Evolutionary conservation across 208 protist genomes (phyloP), one percentile per base, ranked within the genome.

Genomic region (Tritrichomonas foetus): DNA sequence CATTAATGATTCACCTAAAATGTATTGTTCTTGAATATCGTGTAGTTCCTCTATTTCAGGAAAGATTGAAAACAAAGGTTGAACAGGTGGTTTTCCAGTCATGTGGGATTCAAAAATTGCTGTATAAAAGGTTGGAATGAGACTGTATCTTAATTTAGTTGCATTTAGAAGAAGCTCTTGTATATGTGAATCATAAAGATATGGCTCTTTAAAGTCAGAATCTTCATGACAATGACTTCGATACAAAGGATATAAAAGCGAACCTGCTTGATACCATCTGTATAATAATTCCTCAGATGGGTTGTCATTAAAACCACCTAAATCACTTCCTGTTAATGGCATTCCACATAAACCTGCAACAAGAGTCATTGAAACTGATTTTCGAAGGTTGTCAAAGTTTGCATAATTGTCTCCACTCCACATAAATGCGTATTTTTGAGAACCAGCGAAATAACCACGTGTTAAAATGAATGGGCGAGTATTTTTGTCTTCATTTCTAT

Each of bases 321-420:
- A 96, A 95, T 99, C 98, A 66, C 97, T 97, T 78, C 98, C 98
- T 66, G 94, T 96, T 94, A 99, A 99, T 13, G 97, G 96, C 47
- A 98, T 97, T 94, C 99, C 99, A 22, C 97, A 97, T 0, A 99
- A 69, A 89, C 96, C 97, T 8, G 99, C 94, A 27, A 97, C 97
- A 16, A 99, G 96, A 36, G 99, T 95, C 97, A 99, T 99, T 11
- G 98, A 97, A 22, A 97, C 94, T 3, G 98, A 97, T 69, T 97
- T 97, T 94, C 98, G 95, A 0, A 99, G 95, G 95, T 99, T 98
- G 55, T 96, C 94, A 98, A 98, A 99, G 78, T 95, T 93, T 36
- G 98, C 98, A 94, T 96, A 96, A 94, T 99, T 99, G 96, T 99
- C 98, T 39, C 98, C 98, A 8, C 97, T 99, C 98, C 98, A 99